These are phyloP conservation scores for Punctularia strigosozonata DNA, from an alignment of 768 basidiomycete genomes.

Conservation along the genomic window DNA sequence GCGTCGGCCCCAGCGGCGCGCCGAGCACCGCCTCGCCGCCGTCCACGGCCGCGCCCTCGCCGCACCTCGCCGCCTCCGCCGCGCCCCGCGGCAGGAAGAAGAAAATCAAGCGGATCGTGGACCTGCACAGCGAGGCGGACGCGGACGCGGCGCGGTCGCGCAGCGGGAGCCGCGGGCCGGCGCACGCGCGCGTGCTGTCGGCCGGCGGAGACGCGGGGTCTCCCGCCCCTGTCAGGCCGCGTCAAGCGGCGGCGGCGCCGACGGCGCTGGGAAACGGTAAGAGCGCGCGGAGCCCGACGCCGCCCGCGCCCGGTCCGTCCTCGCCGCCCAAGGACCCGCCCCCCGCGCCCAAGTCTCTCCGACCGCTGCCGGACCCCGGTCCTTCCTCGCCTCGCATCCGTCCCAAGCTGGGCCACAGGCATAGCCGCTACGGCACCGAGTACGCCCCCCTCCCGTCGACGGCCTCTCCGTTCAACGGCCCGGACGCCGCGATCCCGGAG, in stretches of 20 bases:
- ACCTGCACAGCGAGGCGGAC: constrained; percentile 41
- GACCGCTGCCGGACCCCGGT: too few species aligned
- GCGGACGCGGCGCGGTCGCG: constrained; percentile 20
- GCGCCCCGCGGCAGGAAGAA: constrained; percentile 38
- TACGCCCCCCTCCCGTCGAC: not conserved
- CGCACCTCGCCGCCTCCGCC: constrained; percentile 27
- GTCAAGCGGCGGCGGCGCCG: too few species aligned
- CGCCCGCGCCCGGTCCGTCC: too few species aligned
- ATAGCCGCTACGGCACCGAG: too few species aligned
- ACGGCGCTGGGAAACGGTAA: too few species aligned
- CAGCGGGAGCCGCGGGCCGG: too few species aligned
- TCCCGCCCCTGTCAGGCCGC: not conserved
- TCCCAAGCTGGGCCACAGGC: too few species aligned
- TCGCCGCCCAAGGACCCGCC: not conserved
- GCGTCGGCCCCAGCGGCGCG: constrained; percentile 1
- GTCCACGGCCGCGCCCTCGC: constrained; percentile 31
- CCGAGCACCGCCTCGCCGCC: constrained; percentile 4
- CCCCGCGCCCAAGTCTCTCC: too few species aligned
- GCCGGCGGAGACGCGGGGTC: not conserved
- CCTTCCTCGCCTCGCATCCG: too few species aligned
- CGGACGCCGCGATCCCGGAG: not conserved
- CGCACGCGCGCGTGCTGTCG: too few species aligned
- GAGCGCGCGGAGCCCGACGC: too few species aligned
- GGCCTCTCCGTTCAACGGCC: constrained; percentile 1
- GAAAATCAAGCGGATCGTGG: constrained; percentile 68